These are phyloP conservation scores for Cryptococcus hybrid DNA, from an alignment of 1,284 basidiomycete genomes.

Conservation along the genomic window DNA sequence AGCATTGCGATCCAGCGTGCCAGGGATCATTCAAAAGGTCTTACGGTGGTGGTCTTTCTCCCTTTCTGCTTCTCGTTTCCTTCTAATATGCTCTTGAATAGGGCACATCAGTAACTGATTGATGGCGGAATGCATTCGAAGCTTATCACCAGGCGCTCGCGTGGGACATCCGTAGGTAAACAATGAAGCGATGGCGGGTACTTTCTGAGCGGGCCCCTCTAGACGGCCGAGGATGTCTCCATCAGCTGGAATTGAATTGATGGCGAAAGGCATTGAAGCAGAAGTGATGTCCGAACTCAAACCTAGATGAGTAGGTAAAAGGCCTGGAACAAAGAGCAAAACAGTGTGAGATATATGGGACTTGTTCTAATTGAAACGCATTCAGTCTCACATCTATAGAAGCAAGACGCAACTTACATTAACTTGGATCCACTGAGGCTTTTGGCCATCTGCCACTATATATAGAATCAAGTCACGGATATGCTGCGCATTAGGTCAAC, in stretches of 20 bases:
- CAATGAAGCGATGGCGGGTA: slow-evolving; percentile 75
- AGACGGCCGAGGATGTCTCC: slow-evolving; percentile 36
- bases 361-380: slow-evolving; percentile 58
- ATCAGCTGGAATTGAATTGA: slow-evolving; percentile 39
- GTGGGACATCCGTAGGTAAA: slow-evolving; percentile 91
- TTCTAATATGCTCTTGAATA: slow-evolving; percentile 64
- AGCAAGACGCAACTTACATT: slow-evolving; percentile 57
- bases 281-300: slow-evolving; percentile 59
- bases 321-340: slow-evolving; percentile 72
- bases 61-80: slow-evolving; percentile 60
- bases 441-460: slow-evolving; percentile 73
- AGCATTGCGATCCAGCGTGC: neutral
- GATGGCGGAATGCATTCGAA: slow-evolving; percentile 79
- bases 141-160: slow-evolving; percentile 79
- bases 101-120: slow-evolving; percentile 76
- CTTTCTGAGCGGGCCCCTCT: neutral
- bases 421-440: slow-evolving; percentile 76
- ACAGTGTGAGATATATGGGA: slow-evolving; percentile 72
- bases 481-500: slow-evolving; percentile 57
- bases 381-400: no score
- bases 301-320: slow-evolving; percentile 67
- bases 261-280: slow-evolving; percentile 60
- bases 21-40: slow-evolving; percentile 3
- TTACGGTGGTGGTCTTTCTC: slow-evolving; percentile 28
- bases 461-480: slow-evolving; percentile 79